A percentile compares a stretch with the other conserved stretches of the same genome.
Conservation (phyloP, 225 moss, liverwort and hornwort species). For the Physcomitrellopsis africana region DNA sequence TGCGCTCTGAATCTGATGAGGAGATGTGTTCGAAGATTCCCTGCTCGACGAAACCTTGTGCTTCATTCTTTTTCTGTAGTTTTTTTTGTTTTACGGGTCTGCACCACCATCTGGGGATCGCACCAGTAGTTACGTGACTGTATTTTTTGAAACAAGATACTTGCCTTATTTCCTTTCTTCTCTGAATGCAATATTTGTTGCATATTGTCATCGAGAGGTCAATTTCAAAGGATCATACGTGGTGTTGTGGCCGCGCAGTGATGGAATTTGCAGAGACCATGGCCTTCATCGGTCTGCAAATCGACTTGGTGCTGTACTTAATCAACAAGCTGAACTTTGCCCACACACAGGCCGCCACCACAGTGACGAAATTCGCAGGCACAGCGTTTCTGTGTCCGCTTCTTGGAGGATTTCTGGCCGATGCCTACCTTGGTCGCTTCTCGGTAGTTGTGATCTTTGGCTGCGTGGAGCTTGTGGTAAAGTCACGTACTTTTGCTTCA, state of each 20-base stretch:
- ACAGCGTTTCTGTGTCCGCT: conserved; percentile 53
- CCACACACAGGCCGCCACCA: conserved; percentile 46
- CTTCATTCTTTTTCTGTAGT: no score
- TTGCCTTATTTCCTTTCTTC: background rate
- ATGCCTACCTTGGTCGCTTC: conserved; percentile 47
- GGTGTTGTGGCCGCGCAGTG: conserved; percentile 31
- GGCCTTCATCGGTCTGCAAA: conserved; percentile 53
- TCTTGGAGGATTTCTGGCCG: conserved; percentile 50
- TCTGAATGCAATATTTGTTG: background rate
- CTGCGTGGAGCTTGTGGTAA: conserved; percentile 45
- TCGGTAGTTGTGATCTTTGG: conserved; percentile 38
- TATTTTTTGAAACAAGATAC: no score
- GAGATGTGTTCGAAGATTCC: no score
- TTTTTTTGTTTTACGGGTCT: no score
- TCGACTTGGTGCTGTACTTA: conserved; percentile 49
- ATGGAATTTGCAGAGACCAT: conserved; percentile 55
- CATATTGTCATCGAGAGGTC: no score
- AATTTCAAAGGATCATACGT: background rate
- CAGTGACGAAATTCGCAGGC: conserved; percentile 55
- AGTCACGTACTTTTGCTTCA: no score
- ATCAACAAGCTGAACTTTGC: conserved; percentile 49
- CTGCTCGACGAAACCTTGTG: no score
- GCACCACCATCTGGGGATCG: no score
- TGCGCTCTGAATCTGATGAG: no score
- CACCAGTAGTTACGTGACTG: no score